Evolutionary conservation across 2,329 filamentous ascomycete genomes (phyloP).

Genomic region (Botryotinia narcissicola): DNA sequence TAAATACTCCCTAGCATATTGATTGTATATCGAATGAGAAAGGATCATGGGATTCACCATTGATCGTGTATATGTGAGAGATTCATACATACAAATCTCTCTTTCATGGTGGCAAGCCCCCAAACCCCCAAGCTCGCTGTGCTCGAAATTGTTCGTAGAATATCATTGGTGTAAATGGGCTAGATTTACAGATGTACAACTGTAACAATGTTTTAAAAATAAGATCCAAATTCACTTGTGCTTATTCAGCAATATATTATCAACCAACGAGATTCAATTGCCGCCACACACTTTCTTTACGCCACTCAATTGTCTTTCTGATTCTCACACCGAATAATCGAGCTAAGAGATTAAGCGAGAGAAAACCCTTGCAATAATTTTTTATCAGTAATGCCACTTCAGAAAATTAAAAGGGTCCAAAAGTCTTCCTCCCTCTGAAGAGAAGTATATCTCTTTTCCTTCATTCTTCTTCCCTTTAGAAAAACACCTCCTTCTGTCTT

Average conservation of each 20-base stretch:
- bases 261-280: neutral
- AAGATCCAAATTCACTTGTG: neutral
- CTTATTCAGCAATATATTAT: neutral
- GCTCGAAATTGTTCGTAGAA: neutral
- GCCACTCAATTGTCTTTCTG: neutral
- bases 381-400: conserved; percentile 3
- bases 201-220: neutral
- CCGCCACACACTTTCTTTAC: neutral
- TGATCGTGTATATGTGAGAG: neutral
- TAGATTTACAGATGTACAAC: neutral
- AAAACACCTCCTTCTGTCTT: neutral
- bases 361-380: neutral
- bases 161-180: neutral
- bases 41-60: neutral
- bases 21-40: neutral
- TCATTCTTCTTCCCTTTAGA: neutral
- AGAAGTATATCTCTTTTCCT: neutral
- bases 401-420: conserved; percentile 3
- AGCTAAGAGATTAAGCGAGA: neutral
- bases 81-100: neutral
- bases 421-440: neutral
- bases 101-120: neutral
- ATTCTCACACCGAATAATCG: neutral
- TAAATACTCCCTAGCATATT: neutral
- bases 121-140: conserved; percentile 7